Base-by-base conservation (phyloP, 345 rosid genomes). In the Rhodamnia rubescens region DNA sequence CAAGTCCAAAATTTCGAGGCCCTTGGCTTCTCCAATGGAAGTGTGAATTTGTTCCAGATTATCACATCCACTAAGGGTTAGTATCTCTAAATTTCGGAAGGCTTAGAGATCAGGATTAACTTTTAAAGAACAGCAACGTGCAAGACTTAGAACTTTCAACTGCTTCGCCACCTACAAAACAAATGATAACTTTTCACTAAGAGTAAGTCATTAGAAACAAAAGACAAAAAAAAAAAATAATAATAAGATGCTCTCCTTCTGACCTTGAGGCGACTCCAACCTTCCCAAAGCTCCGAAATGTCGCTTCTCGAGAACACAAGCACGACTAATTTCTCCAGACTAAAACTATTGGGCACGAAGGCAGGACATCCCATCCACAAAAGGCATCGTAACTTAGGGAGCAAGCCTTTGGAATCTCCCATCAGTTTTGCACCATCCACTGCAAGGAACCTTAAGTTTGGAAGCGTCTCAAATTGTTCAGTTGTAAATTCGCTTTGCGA, bases 351-450 rank as follows among this genome's bases (percentile, higher is more conserved):
- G 24, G 1, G 50, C 86, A 7, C 0, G 40, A 2, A 14, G 27
- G 40, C 2, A n/a, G 5, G 21, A 14, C 40, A 29, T 14, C 10
- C 0, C 0, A 0, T 0, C 2, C 1, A 59, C 10, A 0, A 0
- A 56, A 52, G 21, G 26, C 15, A 8, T 85, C 58, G 29, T 78
- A 85, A 36, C 40, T 36, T 32, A 50, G 74, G 74, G 27, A 61
- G 74, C 74, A 61, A 61, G 21, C 3, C 6, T 61, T 15, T 61
- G 40, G 40, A 61, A 27, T 47, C 61, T 18, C 57, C 27, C 21
- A 9, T 32, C 5, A 5, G 7, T 27, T n/a, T 16, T 26, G 20
- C 21, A 85, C 54, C 0, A 0, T 0, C 1, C 5, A 11, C 5
- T 0, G 3, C 1, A 16, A 9, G 84, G 36, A 1, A 21, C 20